Evolutionary conservation across 495 filamentous ascomycete species (phyloP).

Genomic region (Lepraria neglecta): DNA sequence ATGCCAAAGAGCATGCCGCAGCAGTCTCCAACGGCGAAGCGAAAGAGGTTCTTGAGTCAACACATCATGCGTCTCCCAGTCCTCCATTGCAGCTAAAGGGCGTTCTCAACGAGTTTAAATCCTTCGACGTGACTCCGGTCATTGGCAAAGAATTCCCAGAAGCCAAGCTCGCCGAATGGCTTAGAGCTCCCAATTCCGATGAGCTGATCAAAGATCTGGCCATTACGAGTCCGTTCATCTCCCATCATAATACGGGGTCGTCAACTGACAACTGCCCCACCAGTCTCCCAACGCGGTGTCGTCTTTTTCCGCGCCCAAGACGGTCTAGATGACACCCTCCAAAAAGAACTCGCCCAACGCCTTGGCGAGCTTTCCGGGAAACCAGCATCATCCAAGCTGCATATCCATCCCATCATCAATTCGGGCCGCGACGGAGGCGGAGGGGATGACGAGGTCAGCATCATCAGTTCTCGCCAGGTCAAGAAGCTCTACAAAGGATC

Average conservation of each 20-base stretch:
- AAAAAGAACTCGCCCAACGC: conserved; percentile 61
- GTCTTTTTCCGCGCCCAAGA: conserved; percentile 78
- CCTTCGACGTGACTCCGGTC: conserved; percentile 51
- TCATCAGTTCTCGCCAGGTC: conserved; percentile 55
- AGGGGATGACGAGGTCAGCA: conserved; percentile 65
- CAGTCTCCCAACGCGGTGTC: conserved; percentile 73
- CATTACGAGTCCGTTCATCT: conserved; percentile 48
- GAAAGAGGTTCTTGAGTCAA: too few species aligned
- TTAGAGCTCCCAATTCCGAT: conserved; percentile 58
- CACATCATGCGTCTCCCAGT: too few species aligned
- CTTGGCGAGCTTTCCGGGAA: conserved; percentile 63
- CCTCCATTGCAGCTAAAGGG: too few species aligned
- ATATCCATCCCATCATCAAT: conserved; percentile 59
- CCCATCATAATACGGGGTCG: background rate
- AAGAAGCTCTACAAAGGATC: conserved; percentile 33
- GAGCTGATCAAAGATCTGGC: conserved; percentile 61
- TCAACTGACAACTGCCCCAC: background rate
- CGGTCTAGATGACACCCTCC: conserved; percentile 51
- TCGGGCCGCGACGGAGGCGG: conserved; percentile 21
- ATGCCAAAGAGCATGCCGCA: too few species aligned
- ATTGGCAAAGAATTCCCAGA: conserved; percentile 61
- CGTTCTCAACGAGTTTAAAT: too few species aligned
- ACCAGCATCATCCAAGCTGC: conserved; percentile 57
- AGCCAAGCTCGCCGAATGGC: conserved; percentile 52
- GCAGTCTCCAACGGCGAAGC: too few species aligned